Base-by-base conservation (phyloP, 495 filamentous ascomycete genomes). In the Lasiosphaeria miniovina region DNA sequence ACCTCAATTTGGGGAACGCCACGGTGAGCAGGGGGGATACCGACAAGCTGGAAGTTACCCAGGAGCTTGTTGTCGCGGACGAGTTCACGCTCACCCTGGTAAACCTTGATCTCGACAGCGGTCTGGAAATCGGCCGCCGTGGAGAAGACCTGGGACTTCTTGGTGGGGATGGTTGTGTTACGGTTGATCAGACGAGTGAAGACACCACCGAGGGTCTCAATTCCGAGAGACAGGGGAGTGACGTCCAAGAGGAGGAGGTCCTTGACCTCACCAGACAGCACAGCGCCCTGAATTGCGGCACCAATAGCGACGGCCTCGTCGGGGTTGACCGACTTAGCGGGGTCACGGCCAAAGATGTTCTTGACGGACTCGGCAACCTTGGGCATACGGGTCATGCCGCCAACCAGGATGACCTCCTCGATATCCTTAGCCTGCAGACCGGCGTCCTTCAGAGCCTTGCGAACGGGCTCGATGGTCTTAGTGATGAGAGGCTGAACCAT, bases 361-460 rank as follows among this genome's bases (percentile, higher is more conserved):
- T 96, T 96, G 70, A 98, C 94, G 40, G 92, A 95, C 80, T 98
- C 93, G 62, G 87, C 87, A 68, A 98, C 94, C 87, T 97, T 98
- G 69, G 94, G 94, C 94, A 98, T 98, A 81, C 94, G 95, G 65
- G 95, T 97, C 94, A 98, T 98, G 79, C 94, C 94, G 85, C 94
- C 94, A 57, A 98, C 94, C 33, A 98, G 88, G 74, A 98, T 98
- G 68, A 98, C 90, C 71, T 98, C 94, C 80, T 98, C 91, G 76
- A 98, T 96, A 57, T 98, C 95, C 77, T 90, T 92, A 62, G 94
- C 86, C 78, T 92, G 84, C 49, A 98, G 86, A 74, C 88, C 88
- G 73, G 94, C 95, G 76, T 98, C 94, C 86, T 97, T 98, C 34
- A 98, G 82, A 36, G 94, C 94, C 85, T 98, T 98, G 73, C 92